Evolutionary conservation across 306 rosid genomes (phyloP), one percentile per base, ranked within the genome.

Genomic region (Quercus robur): DNA sequence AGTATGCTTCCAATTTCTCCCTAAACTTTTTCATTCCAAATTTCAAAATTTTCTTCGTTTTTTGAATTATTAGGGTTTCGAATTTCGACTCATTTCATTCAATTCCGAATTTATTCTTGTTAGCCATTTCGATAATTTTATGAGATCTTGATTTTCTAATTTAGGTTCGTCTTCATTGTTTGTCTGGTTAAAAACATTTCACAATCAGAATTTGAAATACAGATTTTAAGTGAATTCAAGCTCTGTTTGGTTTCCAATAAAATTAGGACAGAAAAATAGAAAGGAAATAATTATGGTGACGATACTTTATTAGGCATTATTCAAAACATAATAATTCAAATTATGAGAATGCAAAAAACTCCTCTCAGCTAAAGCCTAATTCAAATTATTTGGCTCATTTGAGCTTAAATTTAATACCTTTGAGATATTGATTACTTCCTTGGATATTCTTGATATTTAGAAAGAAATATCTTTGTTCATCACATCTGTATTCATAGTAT

Each of bases 1-100:
- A 77, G 98, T 93, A 82, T 78, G 89, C 84, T 66, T 83, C 26
- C 75, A 70, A 1, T 54, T 69, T 75, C 35, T 54, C 64, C 35
- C 58, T 25, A 31, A 44, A 54, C 18, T 7, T 31, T 33, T 3
- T 67, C 38, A 67, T 21, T 68, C 8, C 52, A 21, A 35, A 25
- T 33, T 67, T 67, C 51, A 1, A 25, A 67, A 15, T 19, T 13
- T 8, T 38, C 46, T 38, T 38, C 10, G 0, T 6, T 38, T 68
- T 68, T 49, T 49, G 5, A 10, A 2, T 68, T 4, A 35, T 19
- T 68, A 68, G 52, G 5, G 25, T 4, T 31, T 68, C 33, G 2
- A 7, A 31, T 33, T 6, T 35, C 19, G 35, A 67, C 6, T 26
- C 10, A 8, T 58, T 58, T 4, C 14, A 58, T 8, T 12, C 9